These are phyloP conservation scores for Juglanconis sp. DNA, from an alignment of 2,329 filamentous ascomycete genomes.

Conservation along the genomic window DNA sequence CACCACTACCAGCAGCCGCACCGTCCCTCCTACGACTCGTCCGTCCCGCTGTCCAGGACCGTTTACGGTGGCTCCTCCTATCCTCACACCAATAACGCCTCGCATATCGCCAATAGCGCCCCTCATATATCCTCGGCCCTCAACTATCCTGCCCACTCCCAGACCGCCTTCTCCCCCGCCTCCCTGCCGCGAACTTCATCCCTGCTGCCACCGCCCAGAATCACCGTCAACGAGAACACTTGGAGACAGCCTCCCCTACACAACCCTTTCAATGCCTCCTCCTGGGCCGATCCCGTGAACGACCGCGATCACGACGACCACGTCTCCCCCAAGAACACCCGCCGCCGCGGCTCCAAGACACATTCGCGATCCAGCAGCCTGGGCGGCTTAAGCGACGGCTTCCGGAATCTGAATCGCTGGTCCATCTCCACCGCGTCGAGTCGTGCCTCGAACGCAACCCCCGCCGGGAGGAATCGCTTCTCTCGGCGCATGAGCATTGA, in stretches of 20 bases:
- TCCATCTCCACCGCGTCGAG: constrained; percentile 51
- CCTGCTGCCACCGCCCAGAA: constrained; percentile 38
- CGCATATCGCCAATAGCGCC: constrained; percentile 14
- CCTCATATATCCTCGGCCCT: constrained; percentile 18
- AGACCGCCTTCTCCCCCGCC: constrained; percentile 26
- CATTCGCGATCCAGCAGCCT: constrained; percentile 36
- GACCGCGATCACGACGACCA: constrained; percentile 20
- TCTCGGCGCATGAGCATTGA: constrained; percentile 44
- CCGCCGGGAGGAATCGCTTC: constrained; percentile 31
- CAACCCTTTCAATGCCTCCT: constrained; percentile 26
- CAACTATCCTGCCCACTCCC: constrained; percentile 21
- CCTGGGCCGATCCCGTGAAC: constrained; percentile 16
- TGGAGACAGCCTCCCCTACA: constrained; percentile 17
- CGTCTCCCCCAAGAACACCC: constrained; percentile 19
- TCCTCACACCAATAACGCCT: background rate
- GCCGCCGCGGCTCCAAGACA: constrained; percentile 19
- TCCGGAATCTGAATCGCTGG: constrained; percentile 51
- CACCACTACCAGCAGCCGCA: background rate
- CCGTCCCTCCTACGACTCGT: constrained; percentile 1
- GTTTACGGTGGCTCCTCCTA: constrained; percentile 11
- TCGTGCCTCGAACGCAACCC: constrained; percentile 35
- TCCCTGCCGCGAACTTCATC: constrained; percentile 41
- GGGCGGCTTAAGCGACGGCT: constrained; percentile 38
- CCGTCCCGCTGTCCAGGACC: constrained; percentile 11
- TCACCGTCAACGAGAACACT: constrained; percentile 21